Percentiles rank a stretch among this genome's conserved stretches.
phyloP scores from a whole-genome alignment of 2,329 filamentous ascomycete species.

The Talaromyces verruculosus region DNA sequence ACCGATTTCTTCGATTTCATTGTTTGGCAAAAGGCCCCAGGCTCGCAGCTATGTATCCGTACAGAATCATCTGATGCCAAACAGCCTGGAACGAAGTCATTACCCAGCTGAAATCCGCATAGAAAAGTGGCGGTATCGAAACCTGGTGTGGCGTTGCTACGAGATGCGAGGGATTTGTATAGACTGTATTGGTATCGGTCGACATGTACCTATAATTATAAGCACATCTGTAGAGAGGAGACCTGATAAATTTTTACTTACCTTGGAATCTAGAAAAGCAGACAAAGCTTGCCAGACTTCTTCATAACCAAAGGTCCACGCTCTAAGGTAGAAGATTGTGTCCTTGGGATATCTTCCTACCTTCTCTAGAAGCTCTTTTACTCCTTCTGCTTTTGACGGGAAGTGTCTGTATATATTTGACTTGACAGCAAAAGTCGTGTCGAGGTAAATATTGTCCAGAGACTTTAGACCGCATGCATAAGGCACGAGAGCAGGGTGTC shows the following conservation, averaged over 20 bases:
- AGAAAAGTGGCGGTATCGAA: slow-evolving; percentile 65
- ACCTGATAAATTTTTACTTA: slow-evolving; percentile 32
- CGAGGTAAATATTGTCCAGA: slow-evolving; percentile 82
- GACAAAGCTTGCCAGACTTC: slow-evolving; percentile 85
- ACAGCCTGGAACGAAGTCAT: slow-evolving; percentile 67
- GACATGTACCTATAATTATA: slow-evolving; percentile 66
- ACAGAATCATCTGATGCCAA: slow-evolving; percentile 63
- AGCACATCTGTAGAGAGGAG: background rate
- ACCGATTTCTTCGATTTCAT: slow-evolving; percentile 58
- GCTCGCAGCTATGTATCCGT: slow-evolving; percentile 83
- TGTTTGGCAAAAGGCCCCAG: slow-evolving; percentile 52
- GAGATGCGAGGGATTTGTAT: slow-evolving; percentile 62
- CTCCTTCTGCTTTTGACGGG: slow-evolving; percentile 69
- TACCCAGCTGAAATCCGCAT: slow-evolving; percentile 73
- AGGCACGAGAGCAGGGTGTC: slow-evolving; percentile 71
- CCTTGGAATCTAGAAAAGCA: slow-evolving; percentile 64
- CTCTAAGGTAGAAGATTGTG: slow-evolving; percentile 78
- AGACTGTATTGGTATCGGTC: slow-evolving; percentile 76
- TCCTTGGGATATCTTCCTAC: slow-evolving; percentile 67
- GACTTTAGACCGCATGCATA: slow-evolving; percentile 66
- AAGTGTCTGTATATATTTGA: slow-evolving; percentile 53
- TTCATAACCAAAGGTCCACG: slow-evolving; percentile 93
- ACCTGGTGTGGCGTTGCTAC: slow-evolving; percentile 41
- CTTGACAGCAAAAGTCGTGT: slow-evolving; percentile 72
- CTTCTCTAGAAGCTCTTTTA: slow-evolving; percentile 70